phyloP scores from a whole-genome alignment of 1,139 yeast species.

The Scheffersomyces quercinus region DNA sequence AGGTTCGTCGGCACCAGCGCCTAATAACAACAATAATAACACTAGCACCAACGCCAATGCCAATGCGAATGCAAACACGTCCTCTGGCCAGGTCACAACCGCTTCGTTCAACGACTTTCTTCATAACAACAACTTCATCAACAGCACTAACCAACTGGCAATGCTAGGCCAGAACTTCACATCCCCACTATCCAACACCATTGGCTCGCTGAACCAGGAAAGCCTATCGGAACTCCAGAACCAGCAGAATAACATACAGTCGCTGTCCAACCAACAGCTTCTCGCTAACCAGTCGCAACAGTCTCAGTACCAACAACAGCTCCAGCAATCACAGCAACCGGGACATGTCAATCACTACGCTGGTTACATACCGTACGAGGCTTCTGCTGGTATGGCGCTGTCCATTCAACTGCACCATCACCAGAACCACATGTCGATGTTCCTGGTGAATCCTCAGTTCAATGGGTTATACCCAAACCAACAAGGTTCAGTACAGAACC shows the following conservation, averaged over 20 bases:
- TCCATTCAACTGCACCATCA: slow-evolving; percentile 5
- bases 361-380: slow-evolving; percentile 19
- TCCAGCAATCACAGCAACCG: background rate
- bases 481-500: slow-evolving; percentile 1
- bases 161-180: slow-evolving; percentile 1
- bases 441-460: slow-evolving; percentile 8
- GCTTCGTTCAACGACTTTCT: slow-evolving; percentile 14
- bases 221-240: slow-evolving; percentile 3
- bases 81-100: background rate
- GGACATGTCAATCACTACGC: slow-evolving; percentile 17
- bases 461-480: background rate
- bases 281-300: background rate
- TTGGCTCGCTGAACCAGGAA: slow-evolving; percentile 1
- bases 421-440: slow-evolving; percentile 8
- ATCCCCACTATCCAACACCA: background rate
- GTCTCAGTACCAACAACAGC: slow-evolving; percentile 5
- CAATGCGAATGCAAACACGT: background rate
- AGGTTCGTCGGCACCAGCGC: background rate
- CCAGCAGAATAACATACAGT: background rate
- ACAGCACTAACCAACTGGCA: slow-evolving; percentile 2
- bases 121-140: slow-evolving; percentile 15
- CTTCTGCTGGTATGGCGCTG: slow-evolving; percentile 7
- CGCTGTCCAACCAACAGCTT: background rate
- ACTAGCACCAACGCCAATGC: slow-evolving; percentile 5
- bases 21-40: slow-evolving; percentile 1